Percentiles rank a stretch among this genome's conserved stretches.
These are phyloP conservation scores for Lentinula lateritia DNA, from an alignment of 768 basidiomycete genomes.

Conservation along the genomic window DNA sequence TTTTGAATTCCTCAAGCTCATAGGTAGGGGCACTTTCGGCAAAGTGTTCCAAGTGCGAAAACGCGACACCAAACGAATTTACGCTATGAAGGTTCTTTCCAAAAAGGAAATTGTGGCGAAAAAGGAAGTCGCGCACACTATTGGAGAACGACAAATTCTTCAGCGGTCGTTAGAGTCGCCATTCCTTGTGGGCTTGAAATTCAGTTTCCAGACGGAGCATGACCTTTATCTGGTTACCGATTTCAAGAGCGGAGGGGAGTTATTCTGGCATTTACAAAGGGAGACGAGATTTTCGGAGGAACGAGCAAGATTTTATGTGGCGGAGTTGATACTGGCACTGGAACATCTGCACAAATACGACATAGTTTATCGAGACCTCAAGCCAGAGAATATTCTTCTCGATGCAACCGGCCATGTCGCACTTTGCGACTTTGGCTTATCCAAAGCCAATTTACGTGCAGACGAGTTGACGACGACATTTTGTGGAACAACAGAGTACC, in stretches of 20 bases:
- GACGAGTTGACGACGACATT: slow-evolving; percentile 99
- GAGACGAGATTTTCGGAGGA: slow-evolving; percentile 94
- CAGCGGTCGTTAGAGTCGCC: slow-evolving; percentile 90
- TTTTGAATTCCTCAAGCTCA: slow-evolving; percentile 98
- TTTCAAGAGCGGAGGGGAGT: slow-evolving; percentile 97
- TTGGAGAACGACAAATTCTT: slow-evolving; percentile 98
- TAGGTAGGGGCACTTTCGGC: slow-evolving; percentile 97
- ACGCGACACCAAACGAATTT: slow-evolving; percentile 95
- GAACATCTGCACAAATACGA: slow-evolving; percentile 98
- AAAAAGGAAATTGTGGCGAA: slow-evolving; percentile 99
- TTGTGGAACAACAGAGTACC: slow-evolving; percentile 97
- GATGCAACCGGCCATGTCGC: slow-evolving; percentile 99
- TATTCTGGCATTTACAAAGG: slow-evolving; percentile 97
- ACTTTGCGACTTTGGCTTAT: slow-evolving; percentile 96
- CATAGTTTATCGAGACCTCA: slow-evolving; percentile 93
- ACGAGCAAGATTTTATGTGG: slow-evolving; percentile 92
- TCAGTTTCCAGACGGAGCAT: slow-evolving; percentile 93
- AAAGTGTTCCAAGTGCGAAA: slow-evolving; percentile 99
- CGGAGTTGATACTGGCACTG: slow-evolving; percentile 89
- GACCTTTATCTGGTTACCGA: slow-evolving; percentile 97
- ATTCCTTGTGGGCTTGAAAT: slow-evolving; percentile 97
- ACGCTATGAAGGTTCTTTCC: slow-evolving; percentile 98
- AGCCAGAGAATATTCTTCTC: slow-evolving; percentile 97
- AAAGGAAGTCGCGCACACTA: slow-evolving; percentile 99
- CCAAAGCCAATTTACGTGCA: slow-evolving; percentile 89